Percentiles rank a stretch among this genome's conserved stretches.
phyloP scores from a whole-genome alignment of 2,329 filamentous ascomycete species.

The Dryadomyces quercivorus region DNA sequence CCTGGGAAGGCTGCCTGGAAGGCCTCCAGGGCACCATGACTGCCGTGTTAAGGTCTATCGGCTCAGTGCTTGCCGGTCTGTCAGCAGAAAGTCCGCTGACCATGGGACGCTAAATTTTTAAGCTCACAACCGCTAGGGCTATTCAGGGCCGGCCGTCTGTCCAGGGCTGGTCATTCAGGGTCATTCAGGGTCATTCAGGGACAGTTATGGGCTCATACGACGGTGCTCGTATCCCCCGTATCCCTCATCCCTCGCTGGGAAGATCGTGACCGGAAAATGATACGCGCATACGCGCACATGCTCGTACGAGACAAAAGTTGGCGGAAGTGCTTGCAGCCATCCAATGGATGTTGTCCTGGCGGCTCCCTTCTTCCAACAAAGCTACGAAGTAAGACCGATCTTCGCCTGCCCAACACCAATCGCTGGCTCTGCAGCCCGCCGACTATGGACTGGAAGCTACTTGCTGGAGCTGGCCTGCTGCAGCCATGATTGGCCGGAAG shows the following conservation, averaged over 20 bases:
- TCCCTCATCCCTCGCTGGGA: too few relatives aligned
- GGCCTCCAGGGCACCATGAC: too few relatives aligned
- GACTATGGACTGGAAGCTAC: background rate
- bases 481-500: too few relatives aligned
- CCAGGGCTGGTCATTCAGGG: too few relatives aligned
- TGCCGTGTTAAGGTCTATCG: too few relatives aligned
- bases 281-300: background rate
- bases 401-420: background rate
- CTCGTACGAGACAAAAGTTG: background rate
- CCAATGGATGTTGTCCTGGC: background rate
- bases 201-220: too few relatives aligned
- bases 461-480: too few relatives aligned
- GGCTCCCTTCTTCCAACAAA: background rate
- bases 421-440: background rate
- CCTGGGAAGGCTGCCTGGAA: too few relatives aligned
- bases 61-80: too few relatives aligned
- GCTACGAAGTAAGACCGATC: constrained; percentile 11
- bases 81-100: background rate
- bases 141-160: background rate
- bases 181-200: too few relatives aligned
- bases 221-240: too few relatives aligned
- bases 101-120: background rate
- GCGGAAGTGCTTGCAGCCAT: background rate
- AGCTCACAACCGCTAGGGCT: background rate
- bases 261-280: too few relatives aligned